phyloP scores from a whole-genome alignment of 371 early-diverging fungal genomes.

The Mortierella sp. region DNA sequence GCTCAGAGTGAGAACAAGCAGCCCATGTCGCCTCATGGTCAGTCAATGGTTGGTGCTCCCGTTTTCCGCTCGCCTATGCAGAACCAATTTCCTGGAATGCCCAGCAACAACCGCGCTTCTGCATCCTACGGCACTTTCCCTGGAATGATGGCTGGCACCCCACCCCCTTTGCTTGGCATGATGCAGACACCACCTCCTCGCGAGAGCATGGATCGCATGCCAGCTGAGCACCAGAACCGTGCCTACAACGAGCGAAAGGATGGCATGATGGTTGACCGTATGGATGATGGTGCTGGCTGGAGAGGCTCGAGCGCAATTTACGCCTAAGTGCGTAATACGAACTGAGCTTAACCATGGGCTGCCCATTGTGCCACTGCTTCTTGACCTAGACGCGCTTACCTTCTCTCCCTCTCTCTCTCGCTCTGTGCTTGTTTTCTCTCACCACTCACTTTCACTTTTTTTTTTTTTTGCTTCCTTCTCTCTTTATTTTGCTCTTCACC shows the following conservation, averaged over 20 bases:
- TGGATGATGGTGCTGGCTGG: slow-evolving; percentile 62
- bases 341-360: background rate
- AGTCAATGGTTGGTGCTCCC: slow-evolving; percentile 32
- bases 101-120: slow-evolving; percentile 13
- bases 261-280: slow-evolving; percentile 52
- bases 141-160: slow-evolving; percentile 22
- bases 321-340: slow-evolving; percentile 38
- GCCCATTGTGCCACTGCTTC: background rate
- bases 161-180: slow-evolving; percentile 38
- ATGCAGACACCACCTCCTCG: slow-evolving; percentile 42
- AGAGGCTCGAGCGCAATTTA: slow-evolving; percentile 59
- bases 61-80: slow-evolving; percentile 36
- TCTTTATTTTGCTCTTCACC: background rate
- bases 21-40: slow-evolving; percentile 44
- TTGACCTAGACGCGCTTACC: background rate
- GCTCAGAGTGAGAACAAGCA: slow-evolving; percentile 72
- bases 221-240: slow-evolving; percentile 62
- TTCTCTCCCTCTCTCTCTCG: background rate
- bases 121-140: slow-evolving; percentile 30
- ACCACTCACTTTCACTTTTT: background rate
- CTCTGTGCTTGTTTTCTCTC: background rate
- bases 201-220: slow-evolving; percentile 61
- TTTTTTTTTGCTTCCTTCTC: slow-evolving; percentile 5
- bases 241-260: slow-evolving; percentile 59
- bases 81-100: slow-evolving; percentile 17